Percentiles rank a stretch among this genome's conserved stretches.
Conservation (phyloP, 129 eudicot species). For the Calendula officinalis region DNA sequence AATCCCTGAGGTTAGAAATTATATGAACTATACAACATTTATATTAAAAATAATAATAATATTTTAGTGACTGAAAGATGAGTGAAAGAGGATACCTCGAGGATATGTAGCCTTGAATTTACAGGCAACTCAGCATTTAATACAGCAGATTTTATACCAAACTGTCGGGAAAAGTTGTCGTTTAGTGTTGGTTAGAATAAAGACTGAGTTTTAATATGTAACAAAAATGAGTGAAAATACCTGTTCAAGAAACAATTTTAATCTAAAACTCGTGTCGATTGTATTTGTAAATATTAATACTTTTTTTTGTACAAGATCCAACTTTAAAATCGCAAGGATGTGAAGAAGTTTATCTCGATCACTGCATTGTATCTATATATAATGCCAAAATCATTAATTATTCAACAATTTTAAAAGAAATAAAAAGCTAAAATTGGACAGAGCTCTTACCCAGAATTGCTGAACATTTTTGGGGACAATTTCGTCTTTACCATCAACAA, state of each 20-base stretch:
- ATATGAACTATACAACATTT: background rate
- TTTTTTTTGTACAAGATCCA: constrained; percentile 89
- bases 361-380: constrained; percentile 68
- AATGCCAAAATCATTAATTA: background rate
- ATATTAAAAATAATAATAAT: background rate
- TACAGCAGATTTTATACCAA: constrained; percentile 90
- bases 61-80: background rate
- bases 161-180: constrained; percentile 47
- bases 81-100: constrained; percentile 57
- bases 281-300: constrained; percentile 86
- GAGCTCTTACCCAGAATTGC: constrained; percentile 58
- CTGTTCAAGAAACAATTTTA: constrained; percentile 90
- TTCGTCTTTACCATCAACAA: constrained; percentile 74
- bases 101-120: constrained; percentile 92
- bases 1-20: constrained; percentile 50
- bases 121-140: constrained; percentile 92
- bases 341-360: constrained; percentile 78
- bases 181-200: background rate
- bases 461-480: constrained; percentile 83
- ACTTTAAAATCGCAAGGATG: constrained; percentile 77
- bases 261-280: constrained; percentile 75
- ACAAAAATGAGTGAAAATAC: constrained; percentile 32
- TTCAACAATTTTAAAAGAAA: background rate
- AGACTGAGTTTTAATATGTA: background rate
- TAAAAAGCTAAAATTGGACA: background rate